A percentile compares a stretch with the other conserved stretches of the same genome.
phyloP scores from a whole-genome alignment of 176 grass and related monocot genomes.

The Oryza brachyantha region DNA sequence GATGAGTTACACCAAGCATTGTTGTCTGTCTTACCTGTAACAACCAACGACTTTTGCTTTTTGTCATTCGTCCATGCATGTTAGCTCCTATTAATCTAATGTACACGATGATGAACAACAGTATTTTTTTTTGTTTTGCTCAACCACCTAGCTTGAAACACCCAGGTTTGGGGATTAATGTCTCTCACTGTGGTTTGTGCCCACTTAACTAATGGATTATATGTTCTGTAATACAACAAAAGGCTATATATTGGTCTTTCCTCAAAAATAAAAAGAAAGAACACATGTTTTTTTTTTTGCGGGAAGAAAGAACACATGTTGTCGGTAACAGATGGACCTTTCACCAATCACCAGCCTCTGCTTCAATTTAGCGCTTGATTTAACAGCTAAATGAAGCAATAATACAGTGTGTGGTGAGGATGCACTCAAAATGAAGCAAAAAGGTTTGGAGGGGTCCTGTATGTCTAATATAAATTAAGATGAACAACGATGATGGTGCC shows the following conservation, averaged over 20 bases:
- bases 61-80: constrained; percentile 59
- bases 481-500: neutral
- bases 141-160: neutral
- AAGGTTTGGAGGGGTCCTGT: neutral
- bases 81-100: constrained; percentile 35
- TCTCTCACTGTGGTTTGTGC: neutral
- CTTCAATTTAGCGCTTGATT: neutral
- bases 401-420: constrained; percentile 5
- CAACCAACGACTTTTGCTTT: constrained; percentile 72
- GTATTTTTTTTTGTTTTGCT: neutral
- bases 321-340: neutral
- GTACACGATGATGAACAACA: constrained; percentile 8
- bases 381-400: neutral
- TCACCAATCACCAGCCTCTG: neutral
- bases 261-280: no score
- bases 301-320: no score
- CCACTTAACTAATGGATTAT: neutral
- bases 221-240: neutral
- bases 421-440: neutral
- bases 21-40: constrained; percentile 68
- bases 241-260: no score
- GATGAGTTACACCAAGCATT: constrained; percentile 42
- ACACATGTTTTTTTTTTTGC: no score
- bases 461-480: neutral
- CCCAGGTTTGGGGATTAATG: neutral